Evolutionary conservation across 495 filamentous ascomycete species (phyloP).

Genomic region (Aspergillus heteromorphus): DNA sequence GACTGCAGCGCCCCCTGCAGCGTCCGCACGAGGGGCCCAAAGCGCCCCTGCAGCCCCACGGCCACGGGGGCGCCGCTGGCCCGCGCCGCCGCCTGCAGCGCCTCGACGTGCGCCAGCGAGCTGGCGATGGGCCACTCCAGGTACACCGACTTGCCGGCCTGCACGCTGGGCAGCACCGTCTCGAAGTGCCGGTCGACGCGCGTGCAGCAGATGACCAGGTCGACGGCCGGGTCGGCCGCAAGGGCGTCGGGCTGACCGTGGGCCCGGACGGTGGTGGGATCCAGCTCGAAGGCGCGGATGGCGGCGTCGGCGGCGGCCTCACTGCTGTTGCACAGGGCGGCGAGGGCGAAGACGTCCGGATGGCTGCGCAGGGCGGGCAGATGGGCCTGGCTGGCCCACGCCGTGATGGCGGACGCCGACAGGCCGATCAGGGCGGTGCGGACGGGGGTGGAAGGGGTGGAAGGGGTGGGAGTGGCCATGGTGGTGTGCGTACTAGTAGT

Average conservation of each 20-base stretch:
- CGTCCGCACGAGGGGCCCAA: constrained; percentile 3
- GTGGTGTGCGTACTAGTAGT: too few relatives aligned
- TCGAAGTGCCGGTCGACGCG: constrained; percentile 44
- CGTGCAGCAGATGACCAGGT: constrained; percentile 45
- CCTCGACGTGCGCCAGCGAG: constrained; percentile 11
- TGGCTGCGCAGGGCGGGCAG: constrained; percentile 44
- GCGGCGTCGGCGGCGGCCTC: constrained; percentile 43
- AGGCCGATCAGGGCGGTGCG: constrained; percentile 56
- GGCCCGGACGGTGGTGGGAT: constrained; percentile 31
- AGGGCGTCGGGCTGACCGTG: constrained; percentile 50
- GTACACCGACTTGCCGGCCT: constrained; percentile 53
- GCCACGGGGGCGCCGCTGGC: background rate
- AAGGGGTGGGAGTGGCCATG: too few relatives aligned
- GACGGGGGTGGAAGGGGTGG: constrained; percentile 38
- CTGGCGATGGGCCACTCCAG: constrained; percentile 52
- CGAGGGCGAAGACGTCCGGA: constrained; percentile 43
- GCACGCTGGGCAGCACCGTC: constrained; percentile 40
- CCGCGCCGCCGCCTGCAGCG: constrained; percentile 1
- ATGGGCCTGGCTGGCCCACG: constrained; percentile 53
- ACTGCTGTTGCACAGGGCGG: constrained; percentile 55
- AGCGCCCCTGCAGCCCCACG: constrained; percentile 4
- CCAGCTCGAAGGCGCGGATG: constrained; percentile 40
- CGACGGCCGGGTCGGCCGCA: constrained; percentile 49
- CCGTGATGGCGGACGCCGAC: constrained; percentile 29
- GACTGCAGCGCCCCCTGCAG: background rate